A percentile compares a stretch with the other conserved stretches of the same genome.
These are phyloP conservation scores for Yamadazyma dendronema DNA, from an alignment of 1,139 yeast genomes.

Conservation along the genomic window DNA sequence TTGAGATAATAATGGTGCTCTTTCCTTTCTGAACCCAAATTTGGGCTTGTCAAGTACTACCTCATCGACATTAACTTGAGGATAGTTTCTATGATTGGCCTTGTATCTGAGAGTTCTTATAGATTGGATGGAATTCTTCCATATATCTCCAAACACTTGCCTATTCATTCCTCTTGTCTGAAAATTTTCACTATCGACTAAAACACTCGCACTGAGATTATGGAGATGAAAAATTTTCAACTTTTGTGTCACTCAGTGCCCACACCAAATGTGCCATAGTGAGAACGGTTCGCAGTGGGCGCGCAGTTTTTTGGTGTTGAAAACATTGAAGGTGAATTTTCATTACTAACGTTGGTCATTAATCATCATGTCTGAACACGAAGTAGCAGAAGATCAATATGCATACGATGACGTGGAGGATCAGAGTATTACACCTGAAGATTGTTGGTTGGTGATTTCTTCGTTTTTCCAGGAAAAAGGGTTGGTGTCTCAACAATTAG, in stretches of 20 bases:
- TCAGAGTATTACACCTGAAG: slow-evolving; percentile 89
- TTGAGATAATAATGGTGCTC: slow-evolving; percentile 43
- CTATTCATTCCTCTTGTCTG: neutral
- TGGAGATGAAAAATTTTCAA: slow-evolving; percentile 5
- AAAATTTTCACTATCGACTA: neutral
- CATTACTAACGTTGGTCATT: slow-evolving; percentile 5
- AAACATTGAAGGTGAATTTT: slow-evolving; percentile 5
- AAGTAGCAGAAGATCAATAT: slow-evolving; percentile 52
- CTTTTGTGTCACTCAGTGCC: slow-evolving; percentile 6
- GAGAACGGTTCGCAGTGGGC: neutral
- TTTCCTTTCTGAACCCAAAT: slow-evolving; percentile 38
- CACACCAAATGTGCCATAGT: slow-evolving; percentile 1
- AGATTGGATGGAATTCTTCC: slow-evolving; percentile 3
- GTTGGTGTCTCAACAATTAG: slow-evolving; percentile 94
- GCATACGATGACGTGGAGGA: slow-evolving; percentile 67
- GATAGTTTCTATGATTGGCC: slow-evolving; percentile 33
- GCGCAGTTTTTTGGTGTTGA: slow-evolving; percentile 8
- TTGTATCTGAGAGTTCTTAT: slow-evolving; percentile 28
- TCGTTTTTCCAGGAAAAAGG: slow-evolving; percentile 96
- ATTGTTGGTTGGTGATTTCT: slow-evolving; percentile 98
- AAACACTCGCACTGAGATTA: neutral
- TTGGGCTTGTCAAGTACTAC: slow-evolving; percentile 40
- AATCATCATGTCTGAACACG: slow-evolving; percentile 14
- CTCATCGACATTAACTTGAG: slow-evolving; percentile 39
- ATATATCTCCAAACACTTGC: slow-evolving; percentile 2